phyloP scores from a whole-genome alignment of 805 yeast species.

The Myxozyma kluyveri region DNA sequence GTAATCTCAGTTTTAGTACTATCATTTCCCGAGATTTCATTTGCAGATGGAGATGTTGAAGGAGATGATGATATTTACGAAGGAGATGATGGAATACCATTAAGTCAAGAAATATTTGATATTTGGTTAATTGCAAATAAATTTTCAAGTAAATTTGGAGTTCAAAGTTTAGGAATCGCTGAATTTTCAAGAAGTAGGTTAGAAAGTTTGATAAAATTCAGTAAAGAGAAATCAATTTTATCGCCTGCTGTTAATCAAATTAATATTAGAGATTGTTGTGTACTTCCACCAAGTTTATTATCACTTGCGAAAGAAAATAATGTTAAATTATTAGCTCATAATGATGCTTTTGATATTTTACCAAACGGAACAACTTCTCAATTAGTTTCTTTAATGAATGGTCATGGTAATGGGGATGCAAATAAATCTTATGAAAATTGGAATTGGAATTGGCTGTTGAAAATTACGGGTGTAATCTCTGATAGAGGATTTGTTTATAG shows the following conservation, averaged over 20 bases:
- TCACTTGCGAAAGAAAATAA: conserved; percentile 32
- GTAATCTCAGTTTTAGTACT: conserved; percentile 24
- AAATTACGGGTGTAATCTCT: conserved; percentile 21
- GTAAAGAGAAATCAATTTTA: conserved; percentile 17
- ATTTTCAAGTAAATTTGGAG: conserved; percentile 10
- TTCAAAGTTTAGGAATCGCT: conserved; percentile 34
- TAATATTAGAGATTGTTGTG: conserved; percentile 40
- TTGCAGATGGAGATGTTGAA: conserved; percentile 33
- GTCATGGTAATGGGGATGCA: background rate
- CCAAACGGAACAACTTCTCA: conserved; percentile 10
- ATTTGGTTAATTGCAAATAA: conserved; percentile 30
- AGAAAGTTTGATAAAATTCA: conserved; percentile 26
- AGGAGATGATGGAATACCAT: background rate
- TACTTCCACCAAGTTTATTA: conserved; percentile 38
- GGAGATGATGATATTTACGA: conserved; percentile 7
- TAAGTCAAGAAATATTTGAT: conserved; percentile 23
- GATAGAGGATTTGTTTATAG: conserved; percentile 28
- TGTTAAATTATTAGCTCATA: conserved; percentile 38
- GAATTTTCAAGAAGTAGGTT: conserved; percentile 35
- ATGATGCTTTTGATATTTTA: conserved; percentile 36
- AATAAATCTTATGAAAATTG: conserved; percentile 3
- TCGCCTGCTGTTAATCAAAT: conserved; percentile 35
- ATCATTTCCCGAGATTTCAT: conserved; percentile 35
- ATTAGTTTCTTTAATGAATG: conserved; percentile 4
- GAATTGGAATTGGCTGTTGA: conserved; percentile 25